Conservation (phyloP, 176 grass and related monocot genomes). For the Tillandsia leiboldiana region DNA sequence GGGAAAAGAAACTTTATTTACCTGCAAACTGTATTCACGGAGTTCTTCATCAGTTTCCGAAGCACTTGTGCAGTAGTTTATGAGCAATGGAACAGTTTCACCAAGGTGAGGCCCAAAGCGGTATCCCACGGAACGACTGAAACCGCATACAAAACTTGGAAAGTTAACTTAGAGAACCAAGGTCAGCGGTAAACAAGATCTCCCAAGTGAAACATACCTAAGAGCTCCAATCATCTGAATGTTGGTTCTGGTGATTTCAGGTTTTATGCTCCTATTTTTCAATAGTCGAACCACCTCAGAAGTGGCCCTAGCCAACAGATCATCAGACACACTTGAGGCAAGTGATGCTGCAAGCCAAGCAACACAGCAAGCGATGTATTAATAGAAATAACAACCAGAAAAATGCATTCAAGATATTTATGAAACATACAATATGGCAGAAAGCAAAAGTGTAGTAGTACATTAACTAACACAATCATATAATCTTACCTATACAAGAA, state of each 20-base stretch:
- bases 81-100: slow-evolving; percentile 86
- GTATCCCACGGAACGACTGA: slow-evolving; percentile 91
- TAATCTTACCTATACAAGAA: slow-evolving; percentile 69
- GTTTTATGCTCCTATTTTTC: slow-evolving; percentile 58
- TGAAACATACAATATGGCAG: neutral
- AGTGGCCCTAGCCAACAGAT: slow-evolving; percentile 84
- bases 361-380: neutral
- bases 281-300: slow-evolving; percentile 62
- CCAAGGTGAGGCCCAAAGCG: slow-evolving; percentile 90
- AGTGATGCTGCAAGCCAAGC: slow-evolving; percentile 54
- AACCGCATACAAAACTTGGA: slow-evolving; percentile 11
- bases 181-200: neutral
- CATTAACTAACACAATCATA: neutral
- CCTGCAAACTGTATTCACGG: slow-evolving; percentile 95
- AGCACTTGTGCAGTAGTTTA: slow-evolving; percentile 83
- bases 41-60: slow-evolving; percentile 98
- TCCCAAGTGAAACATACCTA: slow-evolving; percentile 40
- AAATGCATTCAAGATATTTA: slow-evolving; percentile 2
- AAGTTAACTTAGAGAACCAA: neutral
- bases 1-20: slow-evolving; percentile 14
- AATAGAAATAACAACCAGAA: neutral
- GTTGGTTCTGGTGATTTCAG: slow-evolving; percentile 85
- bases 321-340: slow-evolving; percentile 86
- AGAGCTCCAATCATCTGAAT: slow-evolving; percentile 99
- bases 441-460: neutral